These are phyloP conservation scores for Metroxylon sagu DNA, from an alignment of 176 grass and related monocot species.

Conservation along the genomic window DNA sequence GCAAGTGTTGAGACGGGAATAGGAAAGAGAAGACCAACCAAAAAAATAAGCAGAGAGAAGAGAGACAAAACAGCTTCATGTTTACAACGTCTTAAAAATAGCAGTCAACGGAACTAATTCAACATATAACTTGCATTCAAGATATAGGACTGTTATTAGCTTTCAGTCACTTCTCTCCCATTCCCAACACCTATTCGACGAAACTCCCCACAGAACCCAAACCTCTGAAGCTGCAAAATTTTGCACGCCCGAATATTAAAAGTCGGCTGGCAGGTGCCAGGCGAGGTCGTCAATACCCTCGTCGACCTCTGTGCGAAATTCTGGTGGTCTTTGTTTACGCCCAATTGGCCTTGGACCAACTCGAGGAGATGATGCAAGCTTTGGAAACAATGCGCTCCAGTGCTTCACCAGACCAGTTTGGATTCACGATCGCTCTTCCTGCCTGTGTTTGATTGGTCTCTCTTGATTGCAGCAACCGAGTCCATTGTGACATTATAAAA, in stretches of 20 bases:
- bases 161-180: not conserved
- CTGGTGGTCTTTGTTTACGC: slow-evolving; percentile 20
- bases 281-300: slow-evolving; percentile 23
- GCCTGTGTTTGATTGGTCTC: slow-evolving; percentile 21
- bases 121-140: too few relatives aligned
- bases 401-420: slow-evolving; percentile 35
- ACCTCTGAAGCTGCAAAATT: slow-evolving; percentile 23
- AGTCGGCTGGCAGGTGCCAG: slow-evolving; percentile 12
- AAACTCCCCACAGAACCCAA: not conserved
- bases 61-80: too few relatives aligned
- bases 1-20: too few relatives aligned
- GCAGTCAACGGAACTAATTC: too few relatives aligned
- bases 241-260: slow-evolving; percentile 29
- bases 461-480: slow-evolving; percentile 28
- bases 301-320: slow-evolving; percentile 37
- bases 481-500: slow-evolving; percentile 46
- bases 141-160: too few relatives aligned
- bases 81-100: too few relatives aligned
- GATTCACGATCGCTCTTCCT: slow-evolving; percentile 34
- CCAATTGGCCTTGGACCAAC: slow-evolving; percentile 15
- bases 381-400: slow-evolving; percentile 21
- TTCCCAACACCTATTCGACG: slow-evolving; percentile 30
- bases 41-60: too few relatives aligned
- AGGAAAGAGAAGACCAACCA: too few relatives aligned
- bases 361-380: slow-evolving; percentile 24